phyloP scores from a whole-genome alignment of 2,329 filamentous ascomycete species.

The Colletotrichum navitas region DNA sequence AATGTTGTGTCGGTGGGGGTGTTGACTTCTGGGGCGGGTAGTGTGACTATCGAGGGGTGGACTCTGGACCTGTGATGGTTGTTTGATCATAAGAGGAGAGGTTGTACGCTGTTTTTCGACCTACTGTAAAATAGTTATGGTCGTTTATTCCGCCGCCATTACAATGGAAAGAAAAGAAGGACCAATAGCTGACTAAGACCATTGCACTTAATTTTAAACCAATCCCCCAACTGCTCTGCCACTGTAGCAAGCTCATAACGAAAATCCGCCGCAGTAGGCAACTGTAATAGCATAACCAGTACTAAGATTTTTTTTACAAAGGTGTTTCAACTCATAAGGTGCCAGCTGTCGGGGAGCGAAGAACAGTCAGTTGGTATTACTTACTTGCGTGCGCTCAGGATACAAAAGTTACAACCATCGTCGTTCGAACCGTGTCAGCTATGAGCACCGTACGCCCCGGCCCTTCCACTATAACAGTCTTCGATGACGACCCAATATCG shows the following conservation, averaged over 20 bases:
- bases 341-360: background rate
- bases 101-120: background rate
- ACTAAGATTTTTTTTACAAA: background rate
- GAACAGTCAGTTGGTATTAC: background rate
- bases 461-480: too few species aligned
- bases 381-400: too few species aligned
- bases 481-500: accelerated
- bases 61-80: background rate
- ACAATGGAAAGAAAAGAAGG: background rate
- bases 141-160: background rate
- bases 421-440: too few species aligned
- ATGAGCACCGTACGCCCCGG: too few species aligned
- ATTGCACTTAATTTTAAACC: background rate
- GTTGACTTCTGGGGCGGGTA: background rate
- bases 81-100: background rate
- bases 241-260: too few species aligned
- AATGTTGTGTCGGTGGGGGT: slow-evolving; percentile 6
- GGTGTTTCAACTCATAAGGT: background rate
- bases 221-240: too few species aligned
- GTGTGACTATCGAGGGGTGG: slow-evolving; percentile 7
- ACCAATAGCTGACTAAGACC: background rate
- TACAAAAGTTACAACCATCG: too few species aligned
- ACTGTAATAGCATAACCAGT: background rate
- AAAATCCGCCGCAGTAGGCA: background rate
- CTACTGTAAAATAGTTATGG: background rate